Evolutionary conservation across 225 moss, liverwort and hornwort species (phyloP).

Genomic region (Pleurozium schreberi): DNA sequence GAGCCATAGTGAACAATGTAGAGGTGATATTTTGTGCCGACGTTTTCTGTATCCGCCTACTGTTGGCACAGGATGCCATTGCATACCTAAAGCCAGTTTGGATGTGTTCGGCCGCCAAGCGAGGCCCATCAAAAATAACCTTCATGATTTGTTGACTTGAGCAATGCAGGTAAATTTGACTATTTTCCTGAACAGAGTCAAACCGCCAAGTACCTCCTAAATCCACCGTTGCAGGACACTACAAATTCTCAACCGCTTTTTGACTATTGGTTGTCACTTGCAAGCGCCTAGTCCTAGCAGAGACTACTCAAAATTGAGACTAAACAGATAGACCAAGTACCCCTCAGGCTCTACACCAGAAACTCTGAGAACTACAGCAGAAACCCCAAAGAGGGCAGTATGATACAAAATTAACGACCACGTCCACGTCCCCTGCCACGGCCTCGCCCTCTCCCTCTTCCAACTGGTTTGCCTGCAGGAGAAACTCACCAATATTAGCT

Average conservation of each 20-base stretch:
- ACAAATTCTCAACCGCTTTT: background rate
- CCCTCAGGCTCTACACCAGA: background rate
- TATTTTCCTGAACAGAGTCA: background rate
- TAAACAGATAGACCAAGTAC: slow-evolving; percentile 3
- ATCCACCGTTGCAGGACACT: background rate
- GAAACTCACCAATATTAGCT: background rate
- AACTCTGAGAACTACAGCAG: slow-evolving; percentile 10
- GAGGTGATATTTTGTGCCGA: no score
- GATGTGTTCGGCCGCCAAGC: background rate
- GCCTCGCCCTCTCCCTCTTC: slow-evolving; percentile 49
- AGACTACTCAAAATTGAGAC: slow-evolving; percentile 25
- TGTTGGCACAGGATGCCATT: no score
- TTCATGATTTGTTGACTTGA: background rate
- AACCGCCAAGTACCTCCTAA: background rate
- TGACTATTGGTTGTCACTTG: background rate
- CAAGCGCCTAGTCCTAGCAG: background rate
- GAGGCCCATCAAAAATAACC: no score
- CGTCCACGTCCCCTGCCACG: slow-evolving; percentile 63
- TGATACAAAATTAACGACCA: slow-evolving; percentile 31
- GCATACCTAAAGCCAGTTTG: background rate
- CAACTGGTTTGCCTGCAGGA: slow-evolving; percentile 47
- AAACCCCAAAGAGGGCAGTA: slow-evolving; percentile 6
- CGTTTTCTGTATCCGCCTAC: no score
- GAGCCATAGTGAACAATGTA: no score
- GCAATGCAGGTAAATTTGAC: background rate